phyloP scores from a whole-genome alignment of 106 monocot species.

The Allium fistulosum region DNA sequence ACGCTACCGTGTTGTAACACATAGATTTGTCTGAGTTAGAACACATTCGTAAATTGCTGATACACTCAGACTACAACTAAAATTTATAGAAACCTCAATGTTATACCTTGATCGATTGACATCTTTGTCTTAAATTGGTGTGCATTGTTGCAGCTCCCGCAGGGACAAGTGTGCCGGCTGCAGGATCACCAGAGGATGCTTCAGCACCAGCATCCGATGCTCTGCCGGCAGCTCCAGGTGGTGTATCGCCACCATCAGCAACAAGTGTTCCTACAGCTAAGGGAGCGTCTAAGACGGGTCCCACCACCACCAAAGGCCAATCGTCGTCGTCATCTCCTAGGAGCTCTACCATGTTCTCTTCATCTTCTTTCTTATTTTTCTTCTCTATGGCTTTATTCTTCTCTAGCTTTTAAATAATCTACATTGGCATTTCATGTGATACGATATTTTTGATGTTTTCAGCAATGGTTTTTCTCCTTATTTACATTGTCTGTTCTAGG shows the following conservation, averaged over 20 bases:
- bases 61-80: too few species aligned
- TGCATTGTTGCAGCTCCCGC: slow-evolving; percentile 2
- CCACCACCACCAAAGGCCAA: not conserved
- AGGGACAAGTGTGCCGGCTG: not conserved
- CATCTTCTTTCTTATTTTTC: slow-evolving; percentile 1
- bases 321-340: not conserved
- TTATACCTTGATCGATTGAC: too few species aligned
- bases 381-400: not conserved
- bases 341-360: not conserved
- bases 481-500: too few species aligned
- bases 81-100: too few species aligned
- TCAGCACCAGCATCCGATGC: slow-evolving; percentile 1
- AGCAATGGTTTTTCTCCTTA: too few species aligned
- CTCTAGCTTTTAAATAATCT: slow-evolving; percentile 4
- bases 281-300: slow-evolving; percentile 5
- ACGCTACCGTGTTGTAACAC: too few species aligned
- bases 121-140: not conserved
- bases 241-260: slow-evolving; percentile 2
- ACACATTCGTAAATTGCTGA: too few species aligned
- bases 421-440: not conserved
- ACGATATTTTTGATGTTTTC: not conserved
- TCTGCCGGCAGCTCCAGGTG: not conserved
- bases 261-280: not conserved
- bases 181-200: slow-evolving; percentile 2
- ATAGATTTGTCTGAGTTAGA: too few species aligned